Evolutionary conservation across 305 asterid species (phyloP).

Genomic region (Plantago coronopus): DNA sequence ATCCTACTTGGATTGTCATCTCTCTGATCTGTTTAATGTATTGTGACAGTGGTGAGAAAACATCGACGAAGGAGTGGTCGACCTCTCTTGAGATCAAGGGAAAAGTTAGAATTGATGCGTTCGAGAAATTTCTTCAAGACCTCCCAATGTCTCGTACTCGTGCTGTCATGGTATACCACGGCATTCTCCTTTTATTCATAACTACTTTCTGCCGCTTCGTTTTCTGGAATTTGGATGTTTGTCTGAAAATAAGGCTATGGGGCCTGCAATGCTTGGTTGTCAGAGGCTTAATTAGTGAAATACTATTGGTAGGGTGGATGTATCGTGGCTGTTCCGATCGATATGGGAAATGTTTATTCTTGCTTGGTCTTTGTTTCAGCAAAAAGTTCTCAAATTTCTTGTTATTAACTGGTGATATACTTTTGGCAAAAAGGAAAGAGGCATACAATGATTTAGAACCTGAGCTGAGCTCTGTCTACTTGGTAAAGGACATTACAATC

Average conservation of each 20-base stretch:
- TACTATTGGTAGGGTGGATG: conserved; percentile 29
- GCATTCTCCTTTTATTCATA: conserved; percentile 51
- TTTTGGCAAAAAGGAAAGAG: not conserved
- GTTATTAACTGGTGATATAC: not conserved
- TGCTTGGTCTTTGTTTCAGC: conserved; percentile 19
- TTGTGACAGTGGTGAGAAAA: conserved; percentile 82
- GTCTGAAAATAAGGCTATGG: conserved; percentile 33
- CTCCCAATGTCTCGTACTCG: conserved; percentile 97
- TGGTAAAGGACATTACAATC: not conserved
- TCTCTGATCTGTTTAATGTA: conserved; percentile 24
- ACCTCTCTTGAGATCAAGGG: conserved; percentile 87
- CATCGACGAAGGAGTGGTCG: conserved; percentile 80
- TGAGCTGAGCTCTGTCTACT: not conserved
- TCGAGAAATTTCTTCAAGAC: conserved; percentile 84
- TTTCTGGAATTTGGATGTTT: conserved; percentile 36
- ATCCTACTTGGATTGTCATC: not conserved
- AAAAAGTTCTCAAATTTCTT: not conserved
- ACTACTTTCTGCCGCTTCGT: conserved; percentile 32
- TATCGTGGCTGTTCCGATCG: conserved; percentile 23
- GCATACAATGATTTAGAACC: not conserved
- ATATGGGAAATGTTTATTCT: conserved; percentile 20
- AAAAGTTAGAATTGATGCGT: conserved; percentile 89
- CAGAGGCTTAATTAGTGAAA: conserved; percentile 25
- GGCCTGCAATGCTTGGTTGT: conserved; percentile 20
- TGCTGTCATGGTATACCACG: conserved; percentile 98